These are phyloP conservation scores for Ustilago crameri DNA, from an alignment of 1,284 basidiomycete species.

Conservation along the genomic window DNA sequence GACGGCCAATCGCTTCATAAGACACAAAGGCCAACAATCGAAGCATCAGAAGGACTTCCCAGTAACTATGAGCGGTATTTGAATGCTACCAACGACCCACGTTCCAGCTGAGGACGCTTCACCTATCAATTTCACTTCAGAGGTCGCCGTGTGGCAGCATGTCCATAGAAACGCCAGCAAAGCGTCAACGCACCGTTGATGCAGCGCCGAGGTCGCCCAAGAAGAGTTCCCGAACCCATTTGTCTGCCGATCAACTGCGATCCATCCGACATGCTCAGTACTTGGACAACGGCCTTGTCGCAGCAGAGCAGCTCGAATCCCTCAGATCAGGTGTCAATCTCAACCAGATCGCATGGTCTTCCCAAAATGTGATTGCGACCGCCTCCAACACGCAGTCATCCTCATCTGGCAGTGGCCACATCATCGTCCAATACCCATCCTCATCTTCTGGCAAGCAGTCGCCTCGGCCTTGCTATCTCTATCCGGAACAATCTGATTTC, in stretches of 20 bases:
- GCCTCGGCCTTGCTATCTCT: constrained; percentile 14
- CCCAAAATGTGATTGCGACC: constrained; percentile 34
- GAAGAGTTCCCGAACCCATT: neutral
- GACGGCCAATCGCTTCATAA: no score
- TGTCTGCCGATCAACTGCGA: constrained; percentile 20
- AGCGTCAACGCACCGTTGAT: constrained; percentile 22
- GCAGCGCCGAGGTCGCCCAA: constrained; percentile 1
- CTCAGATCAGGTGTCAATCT: constrained; percentile 11
- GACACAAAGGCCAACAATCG: no score
- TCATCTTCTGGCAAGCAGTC: constrained; percentile 11
- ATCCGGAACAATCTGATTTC: constrained; percentile 18
- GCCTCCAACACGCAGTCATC: constrained; percentile 31
- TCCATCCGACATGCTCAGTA: constrained; percentile 28
- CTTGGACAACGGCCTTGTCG: constrained; percentile 22
- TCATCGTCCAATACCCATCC: constrained; percentile 26
- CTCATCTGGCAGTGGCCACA: constrained; percentile 13
- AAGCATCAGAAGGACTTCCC: no score
- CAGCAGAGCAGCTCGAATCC: constrained; percentile 15
- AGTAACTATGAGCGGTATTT: no score
- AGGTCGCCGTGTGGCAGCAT: constrained; percentile 3
- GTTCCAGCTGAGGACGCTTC: no score
- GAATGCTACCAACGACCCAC: no score
- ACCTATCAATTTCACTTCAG: no score
- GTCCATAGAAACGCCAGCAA: constrained; percentile 29
- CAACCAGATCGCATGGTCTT: constrained; percentile 38